Evolutionary conservation across 2,329 filamentous ascomycete genomes (phyloP).

Genomic region (Colletotrichum truncatum): DNA sequence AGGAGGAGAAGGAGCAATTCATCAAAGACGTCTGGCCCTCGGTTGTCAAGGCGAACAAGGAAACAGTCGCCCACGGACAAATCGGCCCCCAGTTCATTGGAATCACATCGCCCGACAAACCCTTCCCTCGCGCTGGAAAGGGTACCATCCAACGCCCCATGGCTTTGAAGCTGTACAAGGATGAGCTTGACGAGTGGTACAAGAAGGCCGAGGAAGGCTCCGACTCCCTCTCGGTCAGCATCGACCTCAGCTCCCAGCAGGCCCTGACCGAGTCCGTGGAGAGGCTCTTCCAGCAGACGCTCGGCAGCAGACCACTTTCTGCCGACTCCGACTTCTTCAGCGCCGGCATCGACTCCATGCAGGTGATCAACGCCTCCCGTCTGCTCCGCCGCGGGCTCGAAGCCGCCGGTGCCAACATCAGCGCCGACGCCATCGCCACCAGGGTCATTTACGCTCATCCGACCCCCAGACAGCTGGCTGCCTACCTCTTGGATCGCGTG

Average conservation of each 20-base stretch:
- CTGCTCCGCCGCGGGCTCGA: constrained; percentile 45
- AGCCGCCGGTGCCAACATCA: constrained; percentile 41
- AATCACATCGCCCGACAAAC: constrained; percentile 49
- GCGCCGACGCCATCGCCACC: constrained; percentile 45
- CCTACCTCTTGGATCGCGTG: constrained; percentile 39
- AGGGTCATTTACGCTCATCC: constrained; percentile 50
- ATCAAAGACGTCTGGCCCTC: constrained; percentile 55
- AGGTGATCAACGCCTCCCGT: constrained; percentile 46
- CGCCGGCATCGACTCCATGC: constrained; percentile 49
- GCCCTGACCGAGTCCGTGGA: constrained; percentile 36
- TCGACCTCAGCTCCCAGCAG: constrained; percentile 41
- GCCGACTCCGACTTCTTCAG: constrained; percentile 47
- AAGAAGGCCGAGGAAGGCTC: constrained; percentile 44
- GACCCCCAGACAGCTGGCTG: constrained; percentile 43
- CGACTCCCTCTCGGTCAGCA: constrained; percentile 52
- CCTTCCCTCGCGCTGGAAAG: constrained; percentile 55
- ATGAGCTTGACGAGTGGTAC: constrained; percentile 54
- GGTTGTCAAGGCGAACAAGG: constrained; percentile 52
- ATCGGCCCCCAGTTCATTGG: constrained; percentile 50
- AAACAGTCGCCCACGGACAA: constrained; percentile 50
- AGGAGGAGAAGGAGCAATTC: constrained; percentile 36
- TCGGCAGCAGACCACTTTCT: constrained; percentile 29
- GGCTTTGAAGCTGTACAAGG: constrained; percentile 50
- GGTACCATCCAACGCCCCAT: constrained; percentile 52
- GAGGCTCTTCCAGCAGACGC: constrained; percentile 31